Base-by-base conservation (phyloP, 2,329 filamentous ascomycete species). In the Claviceps maximensis region DNA sequence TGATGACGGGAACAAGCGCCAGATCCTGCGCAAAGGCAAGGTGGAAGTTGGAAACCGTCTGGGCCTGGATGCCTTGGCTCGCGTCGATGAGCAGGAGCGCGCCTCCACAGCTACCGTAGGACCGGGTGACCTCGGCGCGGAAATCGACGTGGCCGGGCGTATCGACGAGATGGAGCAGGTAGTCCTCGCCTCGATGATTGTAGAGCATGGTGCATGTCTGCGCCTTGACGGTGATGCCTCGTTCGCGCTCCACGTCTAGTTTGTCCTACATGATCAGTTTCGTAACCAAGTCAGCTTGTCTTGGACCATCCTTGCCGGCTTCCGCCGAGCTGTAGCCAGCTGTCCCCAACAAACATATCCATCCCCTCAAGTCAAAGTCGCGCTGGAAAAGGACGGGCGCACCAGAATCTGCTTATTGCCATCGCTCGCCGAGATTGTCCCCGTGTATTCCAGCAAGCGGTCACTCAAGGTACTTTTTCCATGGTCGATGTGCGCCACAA, bases 161-260 rank as follows among this genome's bases (percentile, higher is more conserved):
- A 68, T 98, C 93, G 54, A 98, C 90, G 29, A 98, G 77, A 69
- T 98, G 93, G 31, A 98, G 76, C 53, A 98, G 77, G 66, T 97
- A 97, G 68, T 98, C 93, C 33, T 86, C 74, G 17, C 87, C 90
- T 19, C 85, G 74, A 71, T 95, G 76, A 29, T 86, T 89, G 74
- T 96, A 95, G 51, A 98, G 79, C 93, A 98, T 98, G 53, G 86
- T 93, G 70, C 93, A 97, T 54, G 93, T 97, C 74, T 98, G 93
- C 53, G 93, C 93, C 74, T 98, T 98, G 67, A 98, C 93, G 0
- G 93, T 98, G 67, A 98, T 98, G 56, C 93, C 93, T 41, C 93
- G 82, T 70, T 97, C 89, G 23, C 55, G 52, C 29, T 56, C 55
- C 10, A 56, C 55, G n/a, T 56, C 55, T 38, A 98, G 80, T 67